Conservation (phyloP, 1,284 basidiomycete species). For the Sphagnurus paluster region DNA sequence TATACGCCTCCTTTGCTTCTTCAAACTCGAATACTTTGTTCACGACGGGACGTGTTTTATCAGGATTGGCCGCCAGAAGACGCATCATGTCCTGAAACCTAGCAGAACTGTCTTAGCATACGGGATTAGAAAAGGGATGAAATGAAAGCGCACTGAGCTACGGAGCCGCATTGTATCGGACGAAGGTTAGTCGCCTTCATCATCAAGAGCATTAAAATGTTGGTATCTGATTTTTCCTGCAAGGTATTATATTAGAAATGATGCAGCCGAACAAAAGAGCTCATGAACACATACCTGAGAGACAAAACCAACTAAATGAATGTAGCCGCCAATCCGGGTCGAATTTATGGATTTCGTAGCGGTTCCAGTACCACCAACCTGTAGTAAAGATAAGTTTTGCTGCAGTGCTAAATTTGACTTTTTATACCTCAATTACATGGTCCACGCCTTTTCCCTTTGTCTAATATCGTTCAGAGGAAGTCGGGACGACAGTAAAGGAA, state of each 20-base stretch:
- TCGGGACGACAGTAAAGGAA: neutral
- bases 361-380: conserved; percentile 55
- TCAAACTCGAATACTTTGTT: conserved; percentile 55
- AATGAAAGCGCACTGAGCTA: conserved; percentile 28
- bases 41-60: conserved; percentile 43
- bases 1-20: conserved; percentile 43
- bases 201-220: conserved; percentile 10
- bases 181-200: conserved; percentile 23
- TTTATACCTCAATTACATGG: conserved; percentile 52
- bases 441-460: conserved; percentile 57
- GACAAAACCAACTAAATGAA: conserved; percentile 50
- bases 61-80: conserved; percentile 38
- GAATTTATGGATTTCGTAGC: conserved; percentile 45
- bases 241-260: neutral
- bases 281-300: conserved; percentile 11
- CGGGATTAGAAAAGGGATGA: neutral
- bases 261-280: neutral
- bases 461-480: conserved; percentile 13
- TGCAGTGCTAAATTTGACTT: neutral
- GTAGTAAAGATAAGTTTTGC: neutral
- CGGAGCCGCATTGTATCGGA: conserved; percentile 35
- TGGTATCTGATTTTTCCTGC: conserved; percentile 16
- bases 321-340: conserved; percentile 41
- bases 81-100: conserved; percentile 49
- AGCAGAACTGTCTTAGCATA: neutral